These are phyloP conservation scores for Claviceps capensis DNA, from an alignment of 2,329 filamentous ascomycete species.

Conservation along the genomic window DNA sequence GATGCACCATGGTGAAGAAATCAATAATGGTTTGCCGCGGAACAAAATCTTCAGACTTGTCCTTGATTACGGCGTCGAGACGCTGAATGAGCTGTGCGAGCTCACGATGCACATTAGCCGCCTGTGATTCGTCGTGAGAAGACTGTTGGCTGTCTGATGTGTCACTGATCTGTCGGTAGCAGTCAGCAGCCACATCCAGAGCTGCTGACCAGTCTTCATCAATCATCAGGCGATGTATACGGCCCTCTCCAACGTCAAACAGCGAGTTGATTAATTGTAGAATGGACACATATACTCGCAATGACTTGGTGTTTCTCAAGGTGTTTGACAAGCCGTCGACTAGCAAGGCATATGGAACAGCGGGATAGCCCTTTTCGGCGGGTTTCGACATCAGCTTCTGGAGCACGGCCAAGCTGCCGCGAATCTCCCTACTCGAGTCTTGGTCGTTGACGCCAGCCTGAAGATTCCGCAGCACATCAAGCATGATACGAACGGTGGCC, in stretches of 20 bases:
- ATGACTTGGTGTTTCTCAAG: conserved; percentile 28
- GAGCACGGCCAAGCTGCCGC: conserved; percentile 49
- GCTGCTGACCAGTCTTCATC: conserved; percentile 54
- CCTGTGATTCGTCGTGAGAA: conserved; percentile 16
- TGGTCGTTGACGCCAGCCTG: conserved; percentile 32
- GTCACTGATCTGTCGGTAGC: conserved; percentile 24
- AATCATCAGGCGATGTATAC: conserved; percentile 40
- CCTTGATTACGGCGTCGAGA: conserved; percentile 32
- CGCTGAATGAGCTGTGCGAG: conserved; percentile 30
- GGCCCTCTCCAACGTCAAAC: conserved; percentile 37
- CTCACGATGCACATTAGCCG: conserved; percentile 28
- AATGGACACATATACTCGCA: conserved; percentile 32
- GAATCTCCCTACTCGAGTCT: conserved; percentile 40
- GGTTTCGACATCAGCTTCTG: conserved; percentile 48
- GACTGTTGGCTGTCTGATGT: conserved; percentile 13
- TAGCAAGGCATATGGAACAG: conserved; percentile 43
- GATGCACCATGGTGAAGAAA: conserved; percentile 50
- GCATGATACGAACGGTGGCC: conserved; percentile 49
- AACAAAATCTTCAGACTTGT: conserved; percentile 38
- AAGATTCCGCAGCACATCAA: conserved; percentile 45
- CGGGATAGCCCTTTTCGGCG: conserved; percentile 44
- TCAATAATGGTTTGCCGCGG: conserved; percentile 53
- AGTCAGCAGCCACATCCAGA: conserved; percentile 44
- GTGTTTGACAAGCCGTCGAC: conserved; percentile 43
- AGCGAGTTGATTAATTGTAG: conserved; percentile 41